These are phyloP conservation scores for Phytophthora rubi DNA, from an alignment of 352 stramenopile genomes.

Conservation along the genomic window DNA sequence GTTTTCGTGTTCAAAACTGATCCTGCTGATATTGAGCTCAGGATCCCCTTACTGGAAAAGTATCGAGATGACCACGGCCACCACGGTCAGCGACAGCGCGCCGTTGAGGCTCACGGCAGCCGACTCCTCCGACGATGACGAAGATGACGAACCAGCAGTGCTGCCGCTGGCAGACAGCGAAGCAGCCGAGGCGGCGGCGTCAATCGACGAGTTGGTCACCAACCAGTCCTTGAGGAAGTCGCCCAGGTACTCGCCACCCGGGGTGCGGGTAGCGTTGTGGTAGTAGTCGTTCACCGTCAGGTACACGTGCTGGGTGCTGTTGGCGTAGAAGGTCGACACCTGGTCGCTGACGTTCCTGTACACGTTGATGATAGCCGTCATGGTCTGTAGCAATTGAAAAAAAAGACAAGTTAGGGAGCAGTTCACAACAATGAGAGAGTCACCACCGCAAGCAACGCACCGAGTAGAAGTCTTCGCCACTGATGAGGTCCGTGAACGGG, in stretches of 20 bases:
- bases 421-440: background rate
- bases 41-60: conserved; percentile 30
- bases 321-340: conserved; percentile 60
- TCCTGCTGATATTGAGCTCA: conserved; percentile 27
- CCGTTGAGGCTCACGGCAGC: conserved; percentile 22
- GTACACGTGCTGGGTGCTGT: conserved; percentile 58
- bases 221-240: conserved; percentile 51
- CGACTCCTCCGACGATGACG: conserved; percentile 13
- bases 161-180: conserved; percentile 18
- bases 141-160: conserved; percentile 11
- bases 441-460: conserved; percentile 21
- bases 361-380: conserved; percentile 56
- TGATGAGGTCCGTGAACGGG: conserved; percentile 63
- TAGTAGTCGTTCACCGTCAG: conserved; percentile 55
- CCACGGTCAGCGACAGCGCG: conserved; percentile 21
- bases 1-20: conserved; percentile 11
- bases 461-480: conserved; percentile 58
- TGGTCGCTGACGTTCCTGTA: conserved; percentile 56
- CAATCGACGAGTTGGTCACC: conserved; percentile 43
- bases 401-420: background rate
- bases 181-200: conserved; percentile 29
- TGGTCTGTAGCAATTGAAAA: conserved; percentile 32
- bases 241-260: conserved; percentile 37
- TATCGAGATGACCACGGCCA: conserved; percentile 22
- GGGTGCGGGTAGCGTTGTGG: conserved; percentile 52